Base-by-base conservation (phyloP, 805 yeast species). In the Yamadazyma olivae region DNA sequence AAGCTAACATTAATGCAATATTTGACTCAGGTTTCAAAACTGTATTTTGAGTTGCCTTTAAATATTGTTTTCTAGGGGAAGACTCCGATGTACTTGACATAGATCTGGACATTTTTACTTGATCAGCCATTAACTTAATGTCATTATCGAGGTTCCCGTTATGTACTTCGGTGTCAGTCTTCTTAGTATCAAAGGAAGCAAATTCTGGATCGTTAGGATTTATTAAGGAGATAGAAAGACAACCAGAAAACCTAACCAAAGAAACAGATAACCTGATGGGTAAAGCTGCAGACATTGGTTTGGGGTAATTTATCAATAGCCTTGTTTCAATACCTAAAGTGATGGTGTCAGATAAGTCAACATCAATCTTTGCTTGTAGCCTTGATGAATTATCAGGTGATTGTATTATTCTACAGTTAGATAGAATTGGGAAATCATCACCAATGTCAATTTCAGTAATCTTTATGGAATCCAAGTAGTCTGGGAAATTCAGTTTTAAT, bases 391-490 rank as follows among this genome's bases (percentile, higher is more conserved):
- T 66, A 38, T 73, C 77, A 16, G 74, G 73, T 37, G 75, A 72
- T 41, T 78, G 79, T 43, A 71, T 71, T 25, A 93, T 85, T 33
- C 95, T 73, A 59, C 99, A 93, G 53, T 93, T 93, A 38, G 95
- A 85, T 55, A 93, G 86, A 34, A 93, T 86, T 3, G 99, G 99
- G 55, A 82, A 93, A 58, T 90, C 97, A 54, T 88, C 86, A 22
- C 99, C 99, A 39, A 93, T 81, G 50, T 89, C 91, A 17, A 93
- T 79, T 51, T 91, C 97, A 1, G 90, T 84, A 32, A 93, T 77
- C 41, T 74, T 75, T 27, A 93, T 80, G 17, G 75, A 73, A 53
- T 83, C 96, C 32, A 93, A 57, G 56, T 81, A 91, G 37, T 83
- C 90, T 1, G 97, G 96, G 17, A 86, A 59, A 16, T 76, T 76